Evolutionary conservation across 768 basidiomycete species (phyloP).

Genomic region (Lactifluus hygrophoroides): DNA sequence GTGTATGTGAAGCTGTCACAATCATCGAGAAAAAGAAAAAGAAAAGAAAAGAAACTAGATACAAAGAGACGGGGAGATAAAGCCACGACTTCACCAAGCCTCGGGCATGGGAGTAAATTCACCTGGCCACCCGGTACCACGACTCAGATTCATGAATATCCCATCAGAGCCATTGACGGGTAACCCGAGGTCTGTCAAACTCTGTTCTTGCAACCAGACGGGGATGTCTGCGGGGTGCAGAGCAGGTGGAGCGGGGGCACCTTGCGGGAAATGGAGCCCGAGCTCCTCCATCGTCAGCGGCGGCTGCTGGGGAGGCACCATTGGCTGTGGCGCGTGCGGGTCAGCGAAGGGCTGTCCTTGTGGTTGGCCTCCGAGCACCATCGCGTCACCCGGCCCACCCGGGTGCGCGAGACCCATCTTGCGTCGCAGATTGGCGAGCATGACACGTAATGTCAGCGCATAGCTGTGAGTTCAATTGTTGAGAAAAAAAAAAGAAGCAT

Average conservation of each 20-base stretch:
- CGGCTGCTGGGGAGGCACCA: slow-evolving; percentile 22
- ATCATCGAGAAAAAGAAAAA: not conserved
- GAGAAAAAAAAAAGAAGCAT: not conserved
- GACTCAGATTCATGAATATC: slow-evolving; percentile 72
- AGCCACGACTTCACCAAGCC: slow-evolving; percentile 52
- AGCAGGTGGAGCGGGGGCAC: slow-evolving; percentile 39
- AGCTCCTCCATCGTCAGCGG: slow-evolving; percentile 83
- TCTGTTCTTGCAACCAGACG: slow-evolving; percentile 92
- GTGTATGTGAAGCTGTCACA: not conserved
- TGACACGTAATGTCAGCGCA: slow-evolving; percentile 83
- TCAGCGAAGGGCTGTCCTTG: slow-evolving; percentile 41
- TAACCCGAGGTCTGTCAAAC: slow-evolving; percentile 78
- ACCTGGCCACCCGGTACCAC: slow-evolving; percentile 64
- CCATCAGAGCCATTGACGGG: slow-evolving; percentile 90
- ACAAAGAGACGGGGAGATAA: not conserved
- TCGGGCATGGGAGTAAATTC: slow-evolving; percentile 74
- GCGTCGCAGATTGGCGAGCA: slow-evolving; percentile 86
- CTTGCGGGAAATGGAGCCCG: slow-evolving; percentile 62
- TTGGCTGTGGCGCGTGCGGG: slow-evolving; percentile 38
- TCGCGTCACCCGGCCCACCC: slow-evolving; percentile 20
- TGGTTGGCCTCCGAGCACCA: slow-evolving; percentile 41
- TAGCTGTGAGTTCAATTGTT: slow-evolving; percentile 42
- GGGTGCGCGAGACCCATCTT: slow-evolving; percentile 57
- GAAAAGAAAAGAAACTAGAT: not conserved
- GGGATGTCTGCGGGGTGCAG: slow-evolving; percentile 80